A percentile compares a stretch with the other conserved stretches of the same genome.
Evolutionary conservation across 2,329 filamentous ascomycete genomes (phyloP).

Genomic region (Trichoderma arundinaceum): DNA sequence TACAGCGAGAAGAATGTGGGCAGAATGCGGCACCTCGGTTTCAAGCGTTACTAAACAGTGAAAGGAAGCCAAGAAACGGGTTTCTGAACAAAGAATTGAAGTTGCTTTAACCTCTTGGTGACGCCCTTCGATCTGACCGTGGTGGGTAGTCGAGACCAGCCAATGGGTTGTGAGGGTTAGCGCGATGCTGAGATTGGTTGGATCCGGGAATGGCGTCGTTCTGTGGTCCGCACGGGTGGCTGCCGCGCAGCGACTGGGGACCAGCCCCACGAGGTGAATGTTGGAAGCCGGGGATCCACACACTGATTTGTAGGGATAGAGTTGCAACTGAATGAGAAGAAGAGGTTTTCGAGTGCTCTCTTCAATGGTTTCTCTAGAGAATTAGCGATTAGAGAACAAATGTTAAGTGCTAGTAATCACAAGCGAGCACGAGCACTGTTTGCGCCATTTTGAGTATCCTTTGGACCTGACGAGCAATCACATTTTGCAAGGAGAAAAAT

Average conservation of each 20-base stretch:
- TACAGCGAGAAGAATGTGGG: too few relatives aligned
- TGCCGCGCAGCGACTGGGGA: conserved; percentile 14
- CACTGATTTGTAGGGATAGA: too few relatives aligned
- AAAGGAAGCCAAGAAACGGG: neutral
- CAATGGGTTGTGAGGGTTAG: neutral
- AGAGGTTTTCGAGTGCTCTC: neutral
- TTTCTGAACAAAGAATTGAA: neutral
- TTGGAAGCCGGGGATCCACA: neutral
- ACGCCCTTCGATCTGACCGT: conserved; percentile 6
- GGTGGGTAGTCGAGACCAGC: neutral
- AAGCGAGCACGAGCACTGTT: too few relatives aligned
- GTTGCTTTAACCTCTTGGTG: conserved; percentile 11
- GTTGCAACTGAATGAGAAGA: neutral
- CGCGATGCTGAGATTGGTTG: conserved; percentile 1
- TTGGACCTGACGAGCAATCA: neutral
- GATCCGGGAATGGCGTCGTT: conserved; percentile 13
- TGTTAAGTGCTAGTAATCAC: too few relatives aligned
- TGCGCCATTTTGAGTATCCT: neutral
- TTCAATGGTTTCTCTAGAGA: too few relatives aligned
- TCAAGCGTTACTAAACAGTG: neutral
- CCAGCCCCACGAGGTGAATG: conserved; percentile 9
- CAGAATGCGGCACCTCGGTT: too few relatives aligned
- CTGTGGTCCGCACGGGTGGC: conserved; percentile 19
- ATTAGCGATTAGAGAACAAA: too few relatives aligned
- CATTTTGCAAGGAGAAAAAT: neutral